A percentile compares a stretch with the other conserved stretches of the same genome.
Evolutionary conservation across 768 basidiomycete genomes (phyloP).

Genomic region (Atractiella rhizophila): DNA sequence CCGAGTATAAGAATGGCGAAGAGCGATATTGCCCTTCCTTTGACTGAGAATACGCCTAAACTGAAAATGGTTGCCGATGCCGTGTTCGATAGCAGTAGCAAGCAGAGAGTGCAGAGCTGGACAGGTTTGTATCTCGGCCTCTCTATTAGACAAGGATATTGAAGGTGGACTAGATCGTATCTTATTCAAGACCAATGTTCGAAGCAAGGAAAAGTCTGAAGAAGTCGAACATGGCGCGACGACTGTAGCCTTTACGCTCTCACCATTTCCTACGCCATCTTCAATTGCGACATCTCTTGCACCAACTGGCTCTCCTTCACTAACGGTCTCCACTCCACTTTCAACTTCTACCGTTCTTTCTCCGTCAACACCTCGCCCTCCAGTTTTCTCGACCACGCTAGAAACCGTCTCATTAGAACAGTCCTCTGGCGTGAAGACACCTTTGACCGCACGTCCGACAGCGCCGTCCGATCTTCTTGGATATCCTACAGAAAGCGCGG

Average conservation of each 20-base stretch:
- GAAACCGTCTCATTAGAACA: too few species aligned
- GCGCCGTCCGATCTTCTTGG: too few species aligned
- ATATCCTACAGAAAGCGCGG: too few species aligned
- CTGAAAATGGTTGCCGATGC: neutral
- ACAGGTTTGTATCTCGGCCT: neutral
- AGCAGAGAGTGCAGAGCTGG: conserved; percentile 17
- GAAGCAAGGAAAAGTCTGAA: neutral
- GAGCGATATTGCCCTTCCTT: too few species aligned
- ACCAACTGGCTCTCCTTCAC: conserved; percentile 1
- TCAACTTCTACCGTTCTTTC: neutral
- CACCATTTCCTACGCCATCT: neutral
- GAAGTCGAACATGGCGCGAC: neutral
- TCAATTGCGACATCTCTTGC: neutral
- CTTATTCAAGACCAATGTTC: conserved; percentile 11
- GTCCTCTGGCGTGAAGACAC: too few species aligned
- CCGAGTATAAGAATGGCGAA: too few species aligned
- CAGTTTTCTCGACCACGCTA: too few species aligned
- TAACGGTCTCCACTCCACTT: neutral
- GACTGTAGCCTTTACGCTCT: too few species aligned
- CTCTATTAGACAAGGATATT: too few species aligned
- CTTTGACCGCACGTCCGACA: too few species aligned
- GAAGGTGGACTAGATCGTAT: conserved; percentile 11
- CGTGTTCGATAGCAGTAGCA: conserved; percentile 12
- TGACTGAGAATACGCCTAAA: neutral
- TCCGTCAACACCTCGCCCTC: conserved; percentile 1